Base-by-base conservation (phyloP, 2,329 filamentous ascomycete genomes). In the Botrytis pseudocinerea region DNA sequence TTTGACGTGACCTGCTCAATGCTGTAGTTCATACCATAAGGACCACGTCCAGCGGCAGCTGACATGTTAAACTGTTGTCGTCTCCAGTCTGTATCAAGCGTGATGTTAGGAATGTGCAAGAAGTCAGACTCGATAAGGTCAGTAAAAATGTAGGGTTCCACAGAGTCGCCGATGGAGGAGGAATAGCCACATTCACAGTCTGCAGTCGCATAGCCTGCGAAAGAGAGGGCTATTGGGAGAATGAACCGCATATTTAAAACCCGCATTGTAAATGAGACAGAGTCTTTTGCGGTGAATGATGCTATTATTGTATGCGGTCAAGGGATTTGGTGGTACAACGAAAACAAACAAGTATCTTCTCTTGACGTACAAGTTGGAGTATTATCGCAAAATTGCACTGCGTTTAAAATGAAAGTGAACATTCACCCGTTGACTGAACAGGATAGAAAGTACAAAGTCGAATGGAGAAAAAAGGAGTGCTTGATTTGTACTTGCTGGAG, bases 41-140 rank as follows among this genome's bases (percentile, higher is more conserved):
- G 83, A 0, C 92, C 92, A 8, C 88, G 85, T 3, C 89, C 87
- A 38, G 82, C 82, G n/a, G 83, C 79, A n/a, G 85, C 83, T 12
- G 87, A 86, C 69, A 91, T 85, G 78, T 90, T 90, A 83, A 92
- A 95, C 42, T 85, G 84, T 80, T 94, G 92, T 22, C 87, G 85
- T 40, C 83, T 80, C 93, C 93, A 95, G 75, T 90, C 86, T 4
- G 86, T 83, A 76, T 89, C 84, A 7, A 83, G 78, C 25, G 84
- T 82, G 64, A 88, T 82, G 72, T 86, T 80, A 16, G 82, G 77
- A 54, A 88, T 79, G 74, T 88, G 87, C 4, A 89, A 83, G 79
- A 95, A 95, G 82, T 95, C 90, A 32, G 91, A 91, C 79, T 94
- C 92, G 69, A 93, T 82, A 18, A 90, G 79, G 74, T 94, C 89